Base-by-base conservation (phyloP, 371 early-diverging fungal genomes). In the Dichotomocladium elegans region DNA sequence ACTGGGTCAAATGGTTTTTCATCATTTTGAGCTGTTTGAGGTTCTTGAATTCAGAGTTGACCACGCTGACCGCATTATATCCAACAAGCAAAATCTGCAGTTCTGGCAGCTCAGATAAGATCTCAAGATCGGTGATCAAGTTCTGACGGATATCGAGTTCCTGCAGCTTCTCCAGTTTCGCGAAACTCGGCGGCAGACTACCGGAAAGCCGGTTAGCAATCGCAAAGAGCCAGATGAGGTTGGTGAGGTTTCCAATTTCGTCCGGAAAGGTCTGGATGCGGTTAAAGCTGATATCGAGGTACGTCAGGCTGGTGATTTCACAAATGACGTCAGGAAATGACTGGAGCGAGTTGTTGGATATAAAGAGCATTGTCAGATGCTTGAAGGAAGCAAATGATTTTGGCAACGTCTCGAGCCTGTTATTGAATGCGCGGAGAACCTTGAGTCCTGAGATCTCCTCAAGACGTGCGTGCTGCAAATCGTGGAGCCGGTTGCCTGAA, bases 231-330 rank as follows among this genome's bases (percentile, higher is more conserved):
- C 70, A 63, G 25, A 69, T 55, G 24, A 95, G 60, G 15, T 80
- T 70, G 3, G 53, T 57, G 19, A 95, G 65, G 3, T 86, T 70
- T 6, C 89, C 81, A 37, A 94, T 89, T 25, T 77, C 80, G 2
- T 86, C 80, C 8, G 94, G 92, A 10, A 95, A 70, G 9, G 57
- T 68, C 6, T 80, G 58, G 14, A 96, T 90, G 41, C 87, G 81
- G 66, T 94, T 93, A 56, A 90, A 90, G 37, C 88, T 89, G 42
- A 94, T 63, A 61, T 96, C 93, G 10, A 96, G 75, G 33, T 87
- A 80, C 5, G 66, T 70, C 21, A 96, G 70, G 7, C 74, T 61
- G 3, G 60, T 33, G 15, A 93, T 77, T 14, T 77, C 57, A 30
- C 85, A 83, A 21, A 90, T 59, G 1, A 75, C 75, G 17, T 40